A percentile compares a stretch with the other conserved stretches of the same genome.
Conservation (phyloP, 23 red algal genomes). For the Gracilariopsis chorda region DNA sequence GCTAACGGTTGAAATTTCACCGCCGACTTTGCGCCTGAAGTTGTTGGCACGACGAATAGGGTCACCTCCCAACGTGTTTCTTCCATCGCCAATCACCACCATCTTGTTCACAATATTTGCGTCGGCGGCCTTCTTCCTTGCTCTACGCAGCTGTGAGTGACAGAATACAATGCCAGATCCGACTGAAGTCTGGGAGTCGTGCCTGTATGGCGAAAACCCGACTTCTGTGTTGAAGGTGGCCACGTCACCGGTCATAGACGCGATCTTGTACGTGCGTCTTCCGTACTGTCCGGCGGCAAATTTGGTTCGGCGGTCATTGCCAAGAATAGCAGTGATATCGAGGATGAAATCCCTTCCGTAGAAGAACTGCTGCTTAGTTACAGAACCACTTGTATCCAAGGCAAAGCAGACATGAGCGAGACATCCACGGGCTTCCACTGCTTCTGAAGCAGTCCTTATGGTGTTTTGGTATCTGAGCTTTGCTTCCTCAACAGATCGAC, state of each 20-base stretch:
- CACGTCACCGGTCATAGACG: not conserved
- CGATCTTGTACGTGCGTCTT: not conserved
- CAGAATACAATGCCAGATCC: not conserved
- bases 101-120: not conserved
- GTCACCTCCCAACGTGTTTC: not conserved
- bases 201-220: not conserved
- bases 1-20: not conserved
- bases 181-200: not conserved
- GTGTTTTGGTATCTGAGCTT: not conserved
- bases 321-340: slow-evolving; percentile 2
- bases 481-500: not conserved
- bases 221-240: not conserved
- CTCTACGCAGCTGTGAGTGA: not conserved
- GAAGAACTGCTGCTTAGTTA: not conserved
- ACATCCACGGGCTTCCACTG: not conserved
- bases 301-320: not conserved
- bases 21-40: not conserved
- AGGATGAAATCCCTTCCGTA: slow-evolving; percentile 1
- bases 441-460: not conserved
- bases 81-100: not conserved
- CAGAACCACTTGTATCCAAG: slow-evolving; percentile 8
- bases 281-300: slow-evolving; percentile 35
- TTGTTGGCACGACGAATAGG: not conserved
- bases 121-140: too few species aligned
- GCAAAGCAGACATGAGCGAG: slow-evolving; percentile 27